Evolutionary conservation across 768 basidiomycete genomes (phyloP), one percentile per base, ranked within the genome.

Genomic region (Porpolomopsis calyptriformis): DNA sequence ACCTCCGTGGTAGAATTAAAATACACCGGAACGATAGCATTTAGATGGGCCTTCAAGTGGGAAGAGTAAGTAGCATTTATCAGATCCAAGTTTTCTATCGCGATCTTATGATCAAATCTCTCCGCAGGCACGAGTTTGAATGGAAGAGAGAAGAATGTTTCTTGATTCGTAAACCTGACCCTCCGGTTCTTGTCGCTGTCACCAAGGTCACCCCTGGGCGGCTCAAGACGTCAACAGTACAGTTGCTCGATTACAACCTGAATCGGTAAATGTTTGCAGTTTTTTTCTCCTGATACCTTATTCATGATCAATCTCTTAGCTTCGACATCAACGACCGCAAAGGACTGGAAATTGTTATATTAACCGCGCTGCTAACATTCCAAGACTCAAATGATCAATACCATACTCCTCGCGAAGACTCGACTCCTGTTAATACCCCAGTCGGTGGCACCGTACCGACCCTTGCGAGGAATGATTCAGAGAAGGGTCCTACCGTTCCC

Each of bases 261-360:
- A 78, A 88, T 54, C 66, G 87, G 86, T 81, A 49, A 39, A 65
- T 52, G 7, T 40, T 27, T 9, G 12, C 14, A 9, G 18, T 27
- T 41, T 14, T 26, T 14, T 22, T 11, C 20, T 36, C 22, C 23
- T 33, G 41, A 20, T n/a, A 23, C 44, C 7, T 7, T 26, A 45
- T 33, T 34, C 39, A 16, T 41, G 19, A 16, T 19, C 34, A 20
- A 49, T 40, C 40, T 14, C 23, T 16, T 45, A 88, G 85, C 33
- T 91, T 91, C 54, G 88, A 90, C 52, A 80, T 91, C 41, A 69
- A 83, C 12, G 88, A 91, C 55, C 74, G 85, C 25, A 91, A 91
- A 59, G 86, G 88, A 3, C 71, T 91, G 1, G 88, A 91, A 60
- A 85, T 91, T 31, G 76, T 85, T 42, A 74, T 90, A 29, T 65